A percentile compares a stretch with the other conserved stretches of the same genome.
phyloP scores from a whole-genome alignment of 352 stramenopile species.

The Globisporangium recalcitrans region DNA sequence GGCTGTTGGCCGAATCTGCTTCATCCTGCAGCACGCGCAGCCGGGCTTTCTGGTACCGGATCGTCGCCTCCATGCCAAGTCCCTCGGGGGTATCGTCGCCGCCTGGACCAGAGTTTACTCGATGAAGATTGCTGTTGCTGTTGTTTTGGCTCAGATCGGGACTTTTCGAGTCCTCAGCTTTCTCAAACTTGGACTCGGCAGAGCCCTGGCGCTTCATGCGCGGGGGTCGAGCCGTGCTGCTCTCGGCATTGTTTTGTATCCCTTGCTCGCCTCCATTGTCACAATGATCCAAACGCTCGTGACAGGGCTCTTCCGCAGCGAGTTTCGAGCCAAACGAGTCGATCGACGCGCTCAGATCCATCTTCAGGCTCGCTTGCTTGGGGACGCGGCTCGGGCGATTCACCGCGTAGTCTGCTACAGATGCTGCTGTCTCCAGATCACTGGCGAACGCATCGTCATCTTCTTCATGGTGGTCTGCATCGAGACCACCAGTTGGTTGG shows the following conservation, averaged over 20 bases:
- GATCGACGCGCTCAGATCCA: conserved; percentile 53
- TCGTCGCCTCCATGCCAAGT: conserved; percentile 49
- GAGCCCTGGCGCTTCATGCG: conserved; percentile 10
- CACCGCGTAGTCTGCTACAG: neutral
- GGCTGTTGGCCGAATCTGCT: conserved; percentile 30
- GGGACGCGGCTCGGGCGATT: conserved; percentile 11
- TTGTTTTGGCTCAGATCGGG: neutral
- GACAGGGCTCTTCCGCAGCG: neutral
- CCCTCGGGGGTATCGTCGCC: conserved; percentile 22
- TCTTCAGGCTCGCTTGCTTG: conserved; percentile 20
- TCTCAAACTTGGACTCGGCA: neutral
- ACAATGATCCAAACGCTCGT: neutral
- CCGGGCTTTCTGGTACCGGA: conserved; percentile 72
- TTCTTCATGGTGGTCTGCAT: neutral
- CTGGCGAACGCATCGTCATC: conserved; percentile 3
- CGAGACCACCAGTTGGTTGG: neutral
- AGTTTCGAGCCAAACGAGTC: conserved; percentile 31
- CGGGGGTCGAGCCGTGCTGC: neutral
- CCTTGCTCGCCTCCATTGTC: conserved; percentile 1
- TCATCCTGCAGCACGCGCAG: conserved; percentile 71
- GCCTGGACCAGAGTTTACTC: neutral
- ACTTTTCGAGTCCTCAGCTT: neutral
- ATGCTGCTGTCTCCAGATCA: neutral
- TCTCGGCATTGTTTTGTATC: neutral
- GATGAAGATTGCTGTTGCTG: neutral